A percentile compares a stretch with the other conserved stretches of the same genome.
Evolutionary conservation across 306 rosid species (phyloP).

Genomic region (Sphenostylis stenocarpa): DNA sequence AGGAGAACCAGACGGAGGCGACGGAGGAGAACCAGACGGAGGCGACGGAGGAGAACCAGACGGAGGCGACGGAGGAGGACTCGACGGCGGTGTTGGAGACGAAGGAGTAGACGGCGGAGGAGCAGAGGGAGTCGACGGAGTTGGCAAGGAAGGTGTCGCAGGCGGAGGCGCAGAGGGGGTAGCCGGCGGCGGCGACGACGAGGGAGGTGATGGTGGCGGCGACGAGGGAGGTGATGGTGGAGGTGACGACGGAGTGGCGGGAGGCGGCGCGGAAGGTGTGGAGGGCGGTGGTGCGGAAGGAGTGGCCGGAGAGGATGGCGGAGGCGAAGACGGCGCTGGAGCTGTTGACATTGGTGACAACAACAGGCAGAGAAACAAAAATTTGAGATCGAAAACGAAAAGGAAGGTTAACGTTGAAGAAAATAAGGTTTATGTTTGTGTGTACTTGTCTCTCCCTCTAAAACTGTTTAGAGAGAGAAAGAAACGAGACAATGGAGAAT

Average conservation of each 20-base stretch:
- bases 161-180: conserved; percentile 41
- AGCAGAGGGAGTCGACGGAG: conserved; percentile 34
- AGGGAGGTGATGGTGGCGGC: conserved; percentile 49
- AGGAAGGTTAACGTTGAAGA: not conserved
- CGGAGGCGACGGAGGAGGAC: conserved; percentile 31
- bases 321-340: conserved; percentile 52
- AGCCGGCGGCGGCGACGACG: conserved; percentile 59
- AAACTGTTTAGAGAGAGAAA: conserved; percentile 13
- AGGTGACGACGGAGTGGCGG: conserved; percentile 45
- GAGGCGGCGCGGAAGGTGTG: conserved; percentile 35
- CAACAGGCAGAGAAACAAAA: not conserved
- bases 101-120: conserved; percentile 53
- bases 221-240: conserved; percentile 40
- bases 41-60: conserved; percentile 24
- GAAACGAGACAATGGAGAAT: not conserved
- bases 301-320: conserved; percentile 46
- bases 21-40: conserved; percentile 17
- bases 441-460: conserved; percentile 32
- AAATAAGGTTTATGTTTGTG: not conserved
- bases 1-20: conserved; percentile 1
- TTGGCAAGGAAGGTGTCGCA: not conserved
- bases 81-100: conserved; percentile 32
- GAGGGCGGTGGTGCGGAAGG: conserved; percentile 57
- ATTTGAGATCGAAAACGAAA: not conserved
- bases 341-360: conserved; percentile 50